A percentile compares a stretch with the other conserved stretches of the same genome.
These are phyloP conservation scores for Osmanthus fragrans DNA, from an alignment of 257 asterid species.

Conservation along the genomic window DNA sequence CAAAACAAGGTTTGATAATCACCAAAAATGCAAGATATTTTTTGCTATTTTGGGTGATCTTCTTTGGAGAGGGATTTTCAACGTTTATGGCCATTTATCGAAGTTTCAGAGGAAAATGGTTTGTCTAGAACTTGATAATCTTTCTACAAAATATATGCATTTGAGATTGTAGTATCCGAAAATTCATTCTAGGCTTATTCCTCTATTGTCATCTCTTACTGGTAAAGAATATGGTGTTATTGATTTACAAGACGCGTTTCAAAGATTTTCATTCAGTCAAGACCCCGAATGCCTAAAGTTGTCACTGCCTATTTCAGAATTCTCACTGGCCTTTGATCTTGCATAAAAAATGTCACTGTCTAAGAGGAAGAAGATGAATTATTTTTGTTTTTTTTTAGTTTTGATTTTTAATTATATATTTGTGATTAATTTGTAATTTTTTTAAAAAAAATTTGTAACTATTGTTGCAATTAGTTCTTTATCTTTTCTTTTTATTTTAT, in stretches of 20 bases:
- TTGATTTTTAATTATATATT: too few relatives aligned
- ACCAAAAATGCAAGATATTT: slow-evolving; percentile 69
- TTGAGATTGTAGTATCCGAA: slow-evolving; percentile 40
- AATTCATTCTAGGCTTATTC: slow-evolving; percentile 54
- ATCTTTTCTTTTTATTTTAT: too few relatives aligned
- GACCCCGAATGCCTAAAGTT: slow-evolving; percentile 65
- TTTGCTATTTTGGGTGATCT: slow-evolving; percentile 33
- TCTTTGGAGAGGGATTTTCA: slow-evolving; percentile 57
- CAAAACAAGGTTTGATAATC: slow-evolving; percentile 61
- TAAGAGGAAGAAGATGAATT: too few relatives aligned
- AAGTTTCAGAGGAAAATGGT: slow-evolving; percentile 76
- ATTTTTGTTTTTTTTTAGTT: too few relatives aligned
- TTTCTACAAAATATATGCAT: slow-evolving; percentile 59
- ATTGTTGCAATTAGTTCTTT: too few relatives aligned
- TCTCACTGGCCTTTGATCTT: slow-evolving; percentile 62
- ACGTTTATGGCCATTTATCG: slow-evolving; percentile 81
- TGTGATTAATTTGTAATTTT: too few relatives aligned
- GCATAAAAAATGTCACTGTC: slow-evolving; percentile 51
- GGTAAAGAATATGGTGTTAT: background rate
- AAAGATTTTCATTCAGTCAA: slow-evolving; percentile 59
- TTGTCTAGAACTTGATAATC: slow-evolving; percentile 54
- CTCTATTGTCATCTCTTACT: slow-evolving; percentile 34
- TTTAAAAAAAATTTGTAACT: too few relatives aligned
- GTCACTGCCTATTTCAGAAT: slow-evolving; percentile 51
- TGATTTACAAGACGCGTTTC: slow-evolving; percentile 74